Conservation (phyloP, 2,329 filamentous ascomycete genomes). For the Trichoderma guizhouense region DNA sequence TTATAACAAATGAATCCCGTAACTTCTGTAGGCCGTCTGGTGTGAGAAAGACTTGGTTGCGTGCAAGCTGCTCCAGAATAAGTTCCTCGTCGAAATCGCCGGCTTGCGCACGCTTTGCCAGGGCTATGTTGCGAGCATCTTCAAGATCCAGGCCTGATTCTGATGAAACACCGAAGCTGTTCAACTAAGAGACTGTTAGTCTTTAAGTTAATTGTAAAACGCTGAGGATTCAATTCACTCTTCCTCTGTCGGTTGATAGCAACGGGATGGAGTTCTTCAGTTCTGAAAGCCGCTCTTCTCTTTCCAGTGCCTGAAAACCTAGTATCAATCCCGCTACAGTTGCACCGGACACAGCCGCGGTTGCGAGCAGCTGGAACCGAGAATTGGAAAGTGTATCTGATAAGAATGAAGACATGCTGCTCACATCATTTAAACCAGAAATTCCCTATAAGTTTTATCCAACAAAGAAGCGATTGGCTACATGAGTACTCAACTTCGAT, state of each 20-base stretch:
- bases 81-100: constrained; percentile 72
- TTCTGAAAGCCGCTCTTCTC: constrained; percentile 51
- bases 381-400: constrained; percentile 44
- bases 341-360: constrained; percentile 63
- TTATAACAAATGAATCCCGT: constrained; percentile 75
- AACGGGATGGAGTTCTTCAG: constrained; percentile 60
- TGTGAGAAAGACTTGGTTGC: constrained; percentile 87
- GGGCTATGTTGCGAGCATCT: constrained; percentile 55
- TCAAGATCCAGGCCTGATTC: constrained; percentile 51
- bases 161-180: constrained; percentile 56
- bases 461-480: not conserved
- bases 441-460: not conserved
- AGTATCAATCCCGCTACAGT: constrained; percentile 59
- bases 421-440: constrained; percentile 18
- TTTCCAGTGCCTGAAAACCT: constrained; percentile 58
- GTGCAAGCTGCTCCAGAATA: constrained; percentile 88
- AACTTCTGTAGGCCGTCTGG: constrained; percentile 77
- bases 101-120: constrained; percentile 58
- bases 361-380: constrained; percentile 63
- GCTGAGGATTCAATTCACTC: constrained; percentile 21
- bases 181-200: constrained; percentile 45
- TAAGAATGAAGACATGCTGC: constrained; percentile 43
- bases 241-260: constrained; percentile 21
- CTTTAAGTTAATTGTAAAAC: not conserved
- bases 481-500: not conserved